These are phyloP conservation scores for Leishmania martiniquensis DNA, from an alignment of 208 protist species.

Conservation along the genomic window DNA sequence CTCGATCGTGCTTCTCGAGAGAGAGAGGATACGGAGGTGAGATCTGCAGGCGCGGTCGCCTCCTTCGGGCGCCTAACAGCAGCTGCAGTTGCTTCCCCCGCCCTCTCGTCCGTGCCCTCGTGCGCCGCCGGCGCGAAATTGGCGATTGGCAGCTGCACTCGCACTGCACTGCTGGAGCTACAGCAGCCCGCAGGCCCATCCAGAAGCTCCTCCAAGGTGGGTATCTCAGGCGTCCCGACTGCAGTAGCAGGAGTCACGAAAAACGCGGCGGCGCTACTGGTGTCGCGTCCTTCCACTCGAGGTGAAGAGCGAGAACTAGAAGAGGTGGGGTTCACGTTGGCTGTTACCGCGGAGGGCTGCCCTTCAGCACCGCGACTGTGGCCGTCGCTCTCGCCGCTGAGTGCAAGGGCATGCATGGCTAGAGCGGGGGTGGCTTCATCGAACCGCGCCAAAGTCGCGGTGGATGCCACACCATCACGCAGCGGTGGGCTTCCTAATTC, in stretches of 20 bases:
- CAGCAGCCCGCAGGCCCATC: background rate
- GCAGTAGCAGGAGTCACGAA: background rate
- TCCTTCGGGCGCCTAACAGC: background rate
- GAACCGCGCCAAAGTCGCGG: background rate
- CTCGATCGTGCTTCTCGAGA: background rate
- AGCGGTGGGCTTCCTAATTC: background rate
- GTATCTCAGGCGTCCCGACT: background rate
- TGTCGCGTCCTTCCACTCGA: background rate
- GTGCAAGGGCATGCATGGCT: background rate
- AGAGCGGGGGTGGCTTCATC: background rate
- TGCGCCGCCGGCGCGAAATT: background rate
- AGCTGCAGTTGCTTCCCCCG: background rate
- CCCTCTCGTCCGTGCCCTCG: background rate
- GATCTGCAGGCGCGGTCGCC: background rate
- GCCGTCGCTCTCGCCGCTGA: background rate
- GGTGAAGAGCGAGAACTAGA: background rate
- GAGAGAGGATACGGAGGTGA: background rate
- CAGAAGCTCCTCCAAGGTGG: slow-evolving; percentile 14
- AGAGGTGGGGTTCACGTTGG: slow-evolving; percentile 4
- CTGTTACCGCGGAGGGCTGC: slow-evolving; percentile 6
- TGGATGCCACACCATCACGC: background rate
- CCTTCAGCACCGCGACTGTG: background rate
- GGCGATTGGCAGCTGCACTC: background rate
- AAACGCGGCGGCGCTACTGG: background rate
- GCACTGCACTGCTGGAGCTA: background rate